Evolutionary conservation across 2,329 filamentous ascomycete species (phyloP).

Genomic region (Arthroderma uncinatum): DNA sequence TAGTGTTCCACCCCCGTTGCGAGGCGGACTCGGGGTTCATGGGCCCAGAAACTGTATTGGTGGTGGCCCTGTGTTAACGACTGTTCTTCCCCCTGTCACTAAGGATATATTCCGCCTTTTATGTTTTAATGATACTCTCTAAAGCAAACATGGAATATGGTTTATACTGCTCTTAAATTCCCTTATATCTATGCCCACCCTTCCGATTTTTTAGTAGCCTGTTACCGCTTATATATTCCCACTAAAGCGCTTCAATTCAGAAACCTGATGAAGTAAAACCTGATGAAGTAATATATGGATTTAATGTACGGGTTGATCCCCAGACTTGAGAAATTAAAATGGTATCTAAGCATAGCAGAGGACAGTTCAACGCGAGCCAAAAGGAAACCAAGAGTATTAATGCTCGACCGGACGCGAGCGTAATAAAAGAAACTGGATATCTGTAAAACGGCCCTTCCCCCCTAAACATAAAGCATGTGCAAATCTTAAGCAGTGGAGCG

Average conservation of each 20-base stretch:
- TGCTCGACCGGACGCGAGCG: neutral
- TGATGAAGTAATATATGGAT: neutral
- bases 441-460: neutral
- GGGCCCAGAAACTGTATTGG: neutral
- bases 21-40: neutral
- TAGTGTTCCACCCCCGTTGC: neutral
- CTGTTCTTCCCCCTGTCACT: neutral
- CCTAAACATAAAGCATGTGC: neutral
- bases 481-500: neutral
- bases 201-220: too few relatives aligned
- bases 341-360: neutral
- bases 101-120: neutral
- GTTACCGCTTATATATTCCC: neutral
- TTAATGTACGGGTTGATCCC: neutral
- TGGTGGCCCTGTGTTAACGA: neutral
- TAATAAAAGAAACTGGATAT: neutral
- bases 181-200: neutral
- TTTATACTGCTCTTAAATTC: neutral
- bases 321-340: neutral
- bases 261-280: neutral
- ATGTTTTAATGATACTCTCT: slow-evolving; percentile 2
- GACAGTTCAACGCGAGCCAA: neutral
- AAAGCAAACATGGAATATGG: slow-evolving; percentile 2
- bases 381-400: neutral
- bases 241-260: neutral